Conservation (phyloP, 345 rosid species). For the Orychophragmus violaceus region DNA sequence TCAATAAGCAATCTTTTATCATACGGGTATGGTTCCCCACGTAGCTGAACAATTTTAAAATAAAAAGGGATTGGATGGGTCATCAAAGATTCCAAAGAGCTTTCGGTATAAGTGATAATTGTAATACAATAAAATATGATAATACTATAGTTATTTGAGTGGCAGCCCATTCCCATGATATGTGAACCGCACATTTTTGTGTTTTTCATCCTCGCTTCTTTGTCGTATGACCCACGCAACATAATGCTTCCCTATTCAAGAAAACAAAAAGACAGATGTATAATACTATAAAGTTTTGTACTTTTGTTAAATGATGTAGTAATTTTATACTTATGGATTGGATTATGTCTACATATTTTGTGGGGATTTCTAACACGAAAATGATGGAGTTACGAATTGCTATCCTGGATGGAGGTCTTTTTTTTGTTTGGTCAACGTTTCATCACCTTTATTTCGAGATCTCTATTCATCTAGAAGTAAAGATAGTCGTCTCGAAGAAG, state of each 20-base stretch:
- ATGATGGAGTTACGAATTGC: background rate
- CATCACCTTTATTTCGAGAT: background rate
- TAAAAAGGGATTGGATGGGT: background rate
- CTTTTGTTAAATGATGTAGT: background rate
- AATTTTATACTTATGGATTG: too few species aligned
- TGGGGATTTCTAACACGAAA: background rate
- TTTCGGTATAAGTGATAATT: background rate
- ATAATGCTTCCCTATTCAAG: background rate
- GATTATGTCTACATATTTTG: background rate
- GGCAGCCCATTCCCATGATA: slow-evolving; percentile 19
- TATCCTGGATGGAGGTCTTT: background rate
- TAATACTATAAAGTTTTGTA: background rate
- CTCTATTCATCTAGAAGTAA: too few species aligned
- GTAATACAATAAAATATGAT: background rate
- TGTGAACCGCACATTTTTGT: slow-evolving; percentile 18
- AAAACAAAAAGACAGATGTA: background rate
- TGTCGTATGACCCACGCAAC: slow-evolving; percentile 24
- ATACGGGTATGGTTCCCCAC: background rate
- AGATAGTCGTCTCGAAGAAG: too few species aligned
- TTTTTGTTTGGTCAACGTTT: too few species aligned
- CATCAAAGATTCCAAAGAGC: background rate
- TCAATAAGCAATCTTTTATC: background rate
- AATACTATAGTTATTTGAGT: background rate
- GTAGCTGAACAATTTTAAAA: background rate
- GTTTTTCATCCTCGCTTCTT: background rate